Evolutionary conservation across 2,329 filamentous ascomycete genomes (phyloP).

Genomic region (Pyrenophora seminiperda): DNA sequence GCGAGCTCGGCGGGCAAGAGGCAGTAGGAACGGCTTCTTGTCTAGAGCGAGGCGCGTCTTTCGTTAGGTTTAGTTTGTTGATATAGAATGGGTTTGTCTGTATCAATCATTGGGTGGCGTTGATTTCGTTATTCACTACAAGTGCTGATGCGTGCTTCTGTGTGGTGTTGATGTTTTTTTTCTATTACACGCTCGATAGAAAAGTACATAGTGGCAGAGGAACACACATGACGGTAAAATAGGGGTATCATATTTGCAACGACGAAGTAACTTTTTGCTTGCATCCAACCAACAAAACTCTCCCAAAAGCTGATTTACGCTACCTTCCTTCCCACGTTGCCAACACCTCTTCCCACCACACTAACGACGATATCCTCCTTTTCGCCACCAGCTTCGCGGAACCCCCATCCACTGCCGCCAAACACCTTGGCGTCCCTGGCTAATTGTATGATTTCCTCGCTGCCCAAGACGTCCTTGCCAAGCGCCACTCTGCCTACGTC

Average conservation of each 20-base stretch:
- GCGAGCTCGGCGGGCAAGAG: slow-evolving; percentile 33
- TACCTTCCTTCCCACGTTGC: slow-evolving; percentile 93
- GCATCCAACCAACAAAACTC: too few relatives aligned
- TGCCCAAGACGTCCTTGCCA: slow-evolving; percentile 79
- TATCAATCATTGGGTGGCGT: slow-evolving; percentile 28
- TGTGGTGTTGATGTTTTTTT: background rate
- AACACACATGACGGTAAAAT: background rate
- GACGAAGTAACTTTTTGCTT: background rate
- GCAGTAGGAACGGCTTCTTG: slow-evolving; percentile 20
- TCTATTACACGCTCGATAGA: too few relatives aligned
- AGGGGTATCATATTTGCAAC: slow-evolving; percentile 24
- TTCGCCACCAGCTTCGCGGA: slow-evolving; percentile 63
- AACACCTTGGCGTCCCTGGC: slow-evolving; percentile 88
- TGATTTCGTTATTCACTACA: slow-evolving; percentile 3
- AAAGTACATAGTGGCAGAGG: too few relatives aligned
- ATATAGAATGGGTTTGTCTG: background rate
- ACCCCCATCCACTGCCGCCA: slow-evolving; percentile 87
- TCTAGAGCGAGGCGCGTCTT: background rate
- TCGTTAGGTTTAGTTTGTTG: background rate
- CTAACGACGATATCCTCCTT: slow-evolving; percentile 78
- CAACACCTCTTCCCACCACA: slow-evolving; percentile 90
- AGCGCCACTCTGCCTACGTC: slow-evolving; percentile 88
- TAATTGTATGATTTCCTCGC: slow-evolving; percentile 77
- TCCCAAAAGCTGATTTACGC: slow-evolving; percentile 50
- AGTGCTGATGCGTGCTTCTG: background rate